phyloP scores from a whole-genome alignment of 495 filamentous ascomycete genomes.

The Beverwykella pulmonaria region DNA sequence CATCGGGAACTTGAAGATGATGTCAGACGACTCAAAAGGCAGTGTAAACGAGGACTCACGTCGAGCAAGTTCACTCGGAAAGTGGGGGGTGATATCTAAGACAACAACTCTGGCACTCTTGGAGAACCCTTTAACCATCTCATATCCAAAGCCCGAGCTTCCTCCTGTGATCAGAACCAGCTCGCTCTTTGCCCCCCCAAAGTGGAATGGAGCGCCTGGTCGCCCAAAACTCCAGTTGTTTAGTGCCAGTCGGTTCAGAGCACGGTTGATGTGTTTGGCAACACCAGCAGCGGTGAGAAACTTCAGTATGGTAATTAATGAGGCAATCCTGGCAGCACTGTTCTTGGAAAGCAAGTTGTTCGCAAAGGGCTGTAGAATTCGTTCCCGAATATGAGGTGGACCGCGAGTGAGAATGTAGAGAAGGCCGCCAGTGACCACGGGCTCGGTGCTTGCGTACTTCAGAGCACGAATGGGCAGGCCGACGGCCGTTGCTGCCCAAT shows the following conservation, averaged over 20 bases:
- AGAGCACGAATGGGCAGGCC: neutral
- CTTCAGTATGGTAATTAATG: slow-evolving; percentile 16
- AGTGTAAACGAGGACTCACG: neutral
- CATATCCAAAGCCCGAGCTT: slow-evolving; percentile 59
- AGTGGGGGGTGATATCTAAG: slow-evolving; percentile 16
- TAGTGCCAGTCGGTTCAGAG: slow-evolving; percentile 47
- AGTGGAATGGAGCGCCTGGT: slow-evolving; percentile 41
- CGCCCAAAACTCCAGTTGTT: slow-evolving; percentile 53
- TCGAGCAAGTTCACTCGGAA: slow-evolving; percentile 16
- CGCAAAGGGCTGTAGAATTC: slow-evolving; percentile 11
- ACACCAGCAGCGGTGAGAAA: slow-evolving; percentile 35
- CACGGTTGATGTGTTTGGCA: slow-evolving; percentile 48
- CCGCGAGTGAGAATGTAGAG: slow-evolving; percentile 23
- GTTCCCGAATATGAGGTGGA: slow-evolving; percentile 19
- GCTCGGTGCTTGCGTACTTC: slow-evolving; percentile 9
- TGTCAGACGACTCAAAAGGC: neutral
- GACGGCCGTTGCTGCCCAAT: neutral
- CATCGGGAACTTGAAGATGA: slow-evolving; percentile 10
- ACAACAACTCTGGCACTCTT: slow-evolving; percentile 54
- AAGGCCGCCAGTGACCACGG: slow-evolving; percentile 18
- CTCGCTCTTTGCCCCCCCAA: slow-evolving; percentile 46
- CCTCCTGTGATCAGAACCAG: slow-evolving; percentile 61
- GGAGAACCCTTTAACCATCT: slow-evolving; percentile 53
- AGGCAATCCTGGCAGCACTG: neutral
- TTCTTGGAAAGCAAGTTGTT: slow-evolving; percentile 7